These are phyloP conservation scores for Mortierella sp. DNA, from an alignment of 371 early-diverging fungal species.

Conservation along the genomic window DNA sequence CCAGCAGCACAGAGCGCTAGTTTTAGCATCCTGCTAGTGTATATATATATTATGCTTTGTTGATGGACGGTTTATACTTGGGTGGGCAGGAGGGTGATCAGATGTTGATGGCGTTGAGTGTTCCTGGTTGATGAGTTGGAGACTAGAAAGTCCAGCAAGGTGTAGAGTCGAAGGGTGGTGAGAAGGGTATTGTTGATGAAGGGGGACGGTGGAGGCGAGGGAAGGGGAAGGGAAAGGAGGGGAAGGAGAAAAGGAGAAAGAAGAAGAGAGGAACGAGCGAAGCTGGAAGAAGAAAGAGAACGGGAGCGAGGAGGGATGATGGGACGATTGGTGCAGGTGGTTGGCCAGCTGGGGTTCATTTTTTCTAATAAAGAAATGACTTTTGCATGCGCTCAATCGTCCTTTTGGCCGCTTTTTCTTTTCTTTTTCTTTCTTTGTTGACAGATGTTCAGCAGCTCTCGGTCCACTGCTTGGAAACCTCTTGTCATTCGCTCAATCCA, in stretches of 20 bases:
- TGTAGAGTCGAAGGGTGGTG: not conserved
- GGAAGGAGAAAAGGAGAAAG: not conserved
- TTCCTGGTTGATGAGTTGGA: not conserved
- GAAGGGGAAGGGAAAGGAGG: slow-evolving; percentile 5
- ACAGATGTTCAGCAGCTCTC: not conserved
- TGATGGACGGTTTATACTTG: not conserved
- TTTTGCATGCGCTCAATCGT: not conserved
- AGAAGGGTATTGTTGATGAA: not conserved
- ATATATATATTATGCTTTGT: not conserved
- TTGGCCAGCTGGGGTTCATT: slow-evolving; percentile 12
- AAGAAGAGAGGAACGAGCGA: slow-evolving; percentile 7
- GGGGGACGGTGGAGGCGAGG: not conserved
- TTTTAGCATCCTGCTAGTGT: slow-evolving; percentile 34
- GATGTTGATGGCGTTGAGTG: not conserved
- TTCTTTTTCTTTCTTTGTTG: not conserved
- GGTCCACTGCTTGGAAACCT: not conserved
- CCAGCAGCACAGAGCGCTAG: slow-evolving; percentile 46
- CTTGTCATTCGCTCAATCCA: not conserved
- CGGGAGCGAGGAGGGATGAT: not conserved
- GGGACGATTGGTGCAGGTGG: not conserved
- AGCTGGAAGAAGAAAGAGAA: not conserved
- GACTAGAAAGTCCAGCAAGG: not conserved
- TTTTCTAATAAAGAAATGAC: not conserved
- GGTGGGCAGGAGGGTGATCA: not conserved
- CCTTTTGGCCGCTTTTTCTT: slow-evolving; percentile 1